These are phyloP conservation scores for Actinomortierella ambigua DNA, from an alignment of 371 early-diverging fungal genomes.

Conservation along the genomic window DNA sequence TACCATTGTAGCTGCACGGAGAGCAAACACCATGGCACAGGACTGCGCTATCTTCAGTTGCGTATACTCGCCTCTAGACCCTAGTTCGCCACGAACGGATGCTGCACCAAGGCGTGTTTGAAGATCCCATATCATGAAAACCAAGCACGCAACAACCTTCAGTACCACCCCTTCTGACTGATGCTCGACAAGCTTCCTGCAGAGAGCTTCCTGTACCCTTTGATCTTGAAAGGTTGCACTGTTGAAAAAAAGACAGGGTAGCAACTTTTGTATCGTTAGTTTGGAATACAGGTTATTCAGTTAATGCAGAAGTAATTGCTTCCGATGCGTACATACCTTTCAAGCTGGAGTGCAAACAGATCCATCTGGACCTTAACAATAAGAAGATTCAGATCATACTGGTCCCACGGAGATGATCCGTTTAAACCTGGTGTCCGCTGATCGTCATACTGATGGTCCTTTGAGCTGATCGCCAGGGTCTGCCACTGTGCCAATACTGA, in stretches of 20 bases:
- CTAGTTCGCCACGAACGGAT: no score
- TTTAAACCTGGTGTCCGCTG: no score
- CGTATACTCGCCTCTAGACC: no score
- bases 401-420: no score
- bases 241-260: background rate
- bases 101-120: constrained; percentile 9
- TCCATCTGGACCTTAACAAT: constrained; percentile 45
- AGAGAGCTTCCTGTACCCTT: background rate
- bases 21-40: constrained; percentile 13
- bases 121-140: constrained; percentile 32
- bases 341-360: constrained; percentile 29
- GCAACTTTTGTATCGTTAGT: no score
- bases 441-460: no score
- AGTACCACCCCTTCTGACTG: background rate
- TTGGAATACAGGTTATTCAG: no score
- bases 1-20: constrained; percentile 14
- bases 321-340: constrained; percentile 14
- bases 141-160: constrained; percentile 25
- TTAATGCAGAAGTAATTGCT: no score
- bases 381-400: constrained; percentile 18
- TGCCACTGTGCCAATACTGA: no score
- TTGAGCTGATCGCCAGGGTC: no score
- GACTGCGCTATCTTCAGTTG: no score
- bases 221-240: background rate
- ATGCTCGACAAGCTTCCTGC: background rate